These are phyloP conservation scores for Mucuna pruriens DNA, from an alignment of 306 rosid genomes.

Conservation along the genomic window DNA sequence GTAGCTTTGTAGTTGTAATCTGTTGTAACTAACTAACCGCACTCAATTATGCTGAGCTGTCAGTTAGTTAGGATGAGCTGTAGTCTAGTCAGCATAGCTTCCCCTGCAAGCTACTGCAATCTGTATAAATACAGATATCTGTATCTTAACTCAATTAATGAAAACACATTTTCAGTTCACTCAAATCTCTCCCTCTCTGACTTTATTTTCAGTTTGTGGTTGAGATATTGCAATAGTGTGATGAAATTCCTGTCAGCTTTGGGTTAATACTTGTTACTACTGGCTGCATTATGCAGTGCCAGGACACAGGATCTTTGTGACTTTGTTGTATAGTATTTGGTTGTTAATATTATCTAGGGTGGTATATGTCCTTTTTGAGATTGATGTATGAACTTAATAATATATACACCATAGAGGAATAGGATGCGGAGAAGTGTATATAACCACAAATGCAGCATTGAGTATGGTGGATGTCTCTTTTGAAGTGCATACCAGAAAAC, in stretches of 20 bases:
- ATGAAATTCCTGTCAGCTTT: not conserved
- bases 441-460: not conserved
- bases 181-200: no score
- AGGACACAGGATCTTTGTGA: not conserved
- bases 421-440: not conserved
- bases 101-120: no score
- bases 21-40: no score
- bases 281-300: not conserved
- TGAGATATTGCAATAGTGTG: not conserved
- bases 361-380: not conserved
- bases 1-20: no score
- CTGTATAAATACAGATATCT: no score
- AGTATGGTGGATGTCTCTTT: not conserved
- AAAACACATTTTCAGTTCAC: no score
- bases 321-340: not conserved
- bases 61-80: no score
- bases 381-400: not conserved
- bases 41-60: no score
- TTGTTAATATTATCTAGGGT: not conserved
- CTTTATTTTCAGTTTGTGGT: no score
- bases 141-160: no score
- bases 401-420: not conserved
- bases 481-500: not conserved
- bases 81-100: no score
- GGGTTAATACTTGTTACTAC: not conserved